phyloP scores from a whole-genome alignment of 306 rosid species.

The Fragaria nilgerrensis region DNA sequence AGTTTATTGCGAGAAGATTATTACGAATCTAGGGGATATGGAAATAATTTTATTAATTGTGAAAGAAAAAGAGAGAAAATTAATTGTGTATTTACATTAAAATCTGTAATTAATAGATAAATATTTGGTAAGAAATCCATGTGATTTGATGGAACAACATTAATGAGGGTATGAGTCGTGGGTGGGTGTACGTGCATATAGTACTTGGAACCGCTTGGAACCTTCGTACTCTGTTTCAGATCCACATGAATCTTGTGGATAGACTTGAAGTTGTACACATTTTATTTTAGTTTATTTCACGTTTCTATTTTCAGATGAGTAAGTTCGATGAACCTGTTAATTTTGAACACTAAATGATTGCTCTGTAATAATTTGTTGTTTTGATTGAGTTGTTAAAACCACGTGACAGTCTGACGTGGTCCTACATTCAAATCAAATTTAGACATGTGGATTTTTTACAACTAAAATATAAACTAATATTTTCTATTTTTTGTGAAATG shows the following conservation, averaged over 20 bases:
- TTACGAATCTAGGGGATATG: background rate
- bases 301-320: background rate
- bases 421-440: too few species aligned
- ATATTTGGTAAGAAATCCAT: background rate
- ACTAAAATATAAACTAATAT: too few species aligned
- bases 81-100: background rate
- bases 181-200: background rate
- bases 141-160: constrained; percentile 9
- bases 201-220: constrained; percentile 7
- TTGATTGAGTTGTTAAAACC: too few species aligned
- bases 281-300: background rate
- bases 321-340: too few species aligned
- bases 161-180: background rate
- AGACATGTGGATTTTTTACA: too few species aligned
- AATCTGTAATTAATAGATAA: background rate
- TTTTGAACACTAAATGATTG: too few species aligned
- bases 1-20: background rate
- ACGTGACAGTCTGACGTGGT: too few species aligned
- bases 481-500: too few species aligned
- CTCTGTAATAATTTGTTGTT: too few species aligned
- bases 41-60: background rate
- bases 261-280: background rate
- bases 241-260: background rate
- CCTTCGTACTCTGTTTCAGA: background rate
- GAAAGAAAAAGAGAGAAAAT: background rate